These are phyloP conservation scores for Starmerella floricola DNA, from an alignment of 805 yeast genomes.

Conservation along the genomic window DNA sequence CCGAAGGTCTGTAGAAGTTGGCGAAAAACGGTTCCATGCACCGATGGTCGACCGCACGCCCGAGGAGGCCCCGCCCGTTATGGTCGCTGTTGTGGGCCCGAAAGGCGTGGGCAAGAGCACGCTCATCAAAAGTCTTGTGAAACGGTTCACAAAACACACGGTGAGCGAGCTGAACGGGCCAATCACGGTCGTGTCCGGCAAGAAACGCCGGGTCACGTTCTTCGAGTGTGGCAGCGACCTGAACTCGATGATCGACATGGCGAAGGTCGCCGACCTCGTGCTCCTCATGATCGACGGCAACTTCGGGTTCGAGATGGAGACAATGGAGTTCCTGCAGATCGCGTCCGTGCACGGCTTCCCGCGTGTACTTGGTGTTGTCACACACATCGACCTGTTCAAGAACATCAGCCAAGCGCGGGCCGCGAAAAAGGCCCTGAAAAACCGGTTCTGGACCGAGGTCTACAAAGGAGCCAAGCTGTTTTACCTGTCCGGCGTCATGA, in stretches of 20 bases:
- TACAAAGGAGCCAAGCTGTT: slow-evolving; percentile 95
- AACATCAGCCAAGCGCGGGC: slow-evolving; percentile 80
- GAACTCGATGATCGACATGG: slow-evolving; percentile 91
- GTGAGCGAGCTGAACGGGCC: slow-evolving; percentile 87
- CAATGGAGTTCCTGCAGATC: slow-evolving; percentile 93
- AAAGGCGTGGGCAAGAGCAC: slow-evolving; percentile 98
- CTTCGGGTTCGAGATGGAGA: slow-evolving; percentile 98
- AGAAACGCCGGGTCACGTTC: slow-evolving; percentile 81
- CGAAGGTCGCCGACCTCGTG: slow-evolving; percentile 89
- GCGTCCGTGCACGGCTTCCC: slow-evolving; percentile 99
- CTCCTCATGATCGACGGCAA: slow-evolving; percentile 87
- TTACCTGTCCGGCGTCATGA: slow-evolving; percentile 86
- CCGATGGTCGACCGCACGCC: slow-evolving; percentile 98
- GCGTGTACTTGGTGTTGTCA: slow-evolving; percentile 84
- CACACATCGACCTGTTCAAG: slow-evolving; percentile 89
- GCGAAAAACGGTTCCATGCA: slow-evolving; percentile 79
- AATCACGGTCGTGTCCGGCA: slow-evolving; percentile 90
- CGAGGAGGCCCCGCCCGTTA: slow-evolving; percentile 94
- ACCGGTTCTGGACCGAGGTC: slow-evolving; percentile 97
- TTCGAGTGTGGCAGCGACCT: slow-evolving; percentile 87
- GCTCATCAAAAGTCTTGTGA: slow-evolving; percentile 72
- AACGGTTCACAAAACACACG: slow-evolving; percentile 78
- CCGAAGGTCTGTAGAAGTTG: slow-evolving; percentile 65
- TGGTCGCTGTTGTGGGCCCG: slow-evolving; percentile 96
- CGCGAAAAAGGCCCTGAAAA: slow-evolving; percentile 80